Percentiles rank a stretch among this genome's conserved stretches.
These are phyloP conservation scores for Cutaneotrichosporon sp. DNA, from an alignment of 1,284 basidiomycete genomes.

Conservation along the genomic window DNA sequence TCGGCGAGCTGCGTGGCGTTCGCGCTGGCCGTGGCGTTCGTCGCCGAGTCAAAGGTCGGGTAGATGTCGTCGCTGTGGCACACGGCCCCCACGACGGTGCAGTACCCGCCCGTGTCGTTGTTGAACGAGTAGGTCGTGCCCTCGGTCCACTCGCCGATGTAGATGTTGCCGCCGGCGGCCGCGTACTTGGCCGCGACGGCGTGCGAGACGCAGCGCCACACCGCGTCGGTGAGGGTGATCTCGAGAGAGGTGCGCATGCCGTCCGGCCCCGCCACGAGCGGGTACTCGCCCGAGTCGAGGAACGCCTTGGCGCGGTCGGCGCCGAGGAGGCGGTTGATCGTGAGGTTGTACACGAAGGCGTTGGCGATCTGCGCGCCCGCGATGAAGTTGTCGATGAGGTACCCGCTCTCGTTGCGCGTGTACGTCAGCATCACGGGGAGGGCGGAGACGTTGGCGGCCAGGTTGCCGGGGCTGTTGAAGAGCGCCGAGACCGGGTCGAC, in stretches of 20 bases:
- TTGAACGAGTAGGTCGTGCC: slow-evolving; percentile 67
- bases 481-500: slow-evolving; percentile 3
- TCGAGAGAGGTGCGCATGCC: slow-evolving; percentile 60
- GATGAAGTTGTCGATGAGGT: slow-evolving; percentile 14
- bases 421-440: slow-evolving; percentile 5
- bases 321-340: slow-evolving; percentile 57
- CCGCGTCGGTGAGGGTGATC: slow-evolving; percentile 64
- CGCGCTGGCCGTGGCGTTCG: slow-evolving; percentile 10
- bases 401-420: slow-evolving; percentile 5
- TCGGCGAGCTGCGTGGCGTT: not conserved
- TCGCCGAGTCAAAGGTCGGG: slow-evolving; percentile 37
- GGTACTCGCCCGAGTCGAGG: slow-evolving; percentile 60
- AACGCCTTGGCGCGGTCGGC: slow-evolving; percentile 57
- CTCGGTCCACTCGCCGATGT: slow-evolving; percentile 66
- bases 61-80: slow-evolving; percentile 52
- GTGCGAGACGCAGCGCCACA: slow-evolving; percentile 63
- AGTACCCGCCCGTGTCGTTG: slow-evolving; percentile 53
- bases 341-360: slow-evolving; percentile 17
- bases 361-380: slow-evolving; percentile 53
- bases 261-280: slow-evolving; percentile 47
- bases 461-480: not conserved
- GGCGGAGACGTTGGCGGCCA: slow-evolving; percentile 1
- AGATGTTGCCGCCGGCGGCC: slow-evolving; percentile 64
- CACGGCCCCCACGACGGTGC: slow-evolving; percentile 31
- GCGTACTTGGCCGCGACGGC: slow-evolving; percentile 69